These are phyloP conservation scores for Trichoderma asperellum DNA, from an alignment of 2,329 filamentous ascomycete species.

Conservation along the genomic window DNA sequence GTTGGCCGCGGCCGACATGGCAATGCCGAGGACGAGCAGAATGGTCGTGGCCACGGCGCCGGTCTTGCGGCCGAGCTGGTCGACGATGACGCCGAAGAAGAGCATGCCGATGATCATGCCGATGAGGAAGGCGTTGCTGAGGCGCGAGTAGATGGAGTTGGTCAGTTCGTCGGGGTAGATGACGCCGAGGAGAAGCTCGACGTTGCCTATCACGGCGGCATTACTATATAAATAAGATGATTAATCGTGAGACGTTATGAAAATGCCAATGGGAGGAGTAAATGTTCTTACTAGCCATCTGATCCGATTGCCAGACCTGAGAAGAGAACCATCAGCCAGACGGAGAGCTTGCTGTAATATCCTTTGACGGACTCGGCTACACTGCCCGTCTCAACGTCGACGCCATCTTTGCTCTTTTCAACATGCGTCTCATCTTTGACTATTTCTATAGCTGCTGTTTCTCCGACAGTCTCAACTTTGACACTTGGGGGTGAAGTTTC, in stretches of 20 bases:
- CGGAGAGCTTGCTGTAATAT: slow-evolving; percentile 47
- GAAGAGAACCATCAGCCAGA: slow-evolving; percentile 51
- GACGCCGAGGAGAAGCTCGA: slow-evolving; percentile 46
- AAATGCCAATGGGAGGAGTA: not conserved
- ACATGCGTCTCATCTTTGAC: not conserved
- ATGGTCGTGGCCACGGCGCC: slow-evolving; percentile 52
- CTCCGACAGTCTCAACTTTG: not conserved
- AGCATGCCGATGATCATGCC: slow-evolving; percentile 62
- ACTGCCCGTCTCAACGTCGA: slow-evolving; percentile 32
- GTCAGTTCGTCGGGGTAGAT: slow-evolving; percentile 50
- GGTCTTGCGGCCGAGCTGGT: slow-evolving; percentile 54
- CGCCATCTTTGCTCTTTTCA: slow-evolving; percentile 12
- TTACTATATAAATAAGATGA: slow-evolving; percentile 38
- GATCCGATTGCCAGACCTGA: slow-evolving; percentile 51
- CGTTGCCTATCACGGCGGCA: slow-evolving; percentile 50
- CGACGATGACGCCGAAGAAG: slow-evolving; percentile 54
- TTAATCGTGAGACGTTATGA: not conserved
- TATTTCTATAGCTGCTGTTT: not conserved
- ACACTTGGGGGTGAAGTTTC: not conserved
- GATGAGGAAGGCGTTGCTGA: slow-evolving; percentile 60
- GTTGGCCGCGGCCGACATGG: slow-evolving; percentile 51
- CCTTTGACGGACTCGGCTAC: slow-evolving; percentile 30
- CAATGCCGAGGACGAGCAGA: slow-evolving; percentile 52
- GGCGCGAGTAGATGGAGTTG: slow-evolving; percentile 51
- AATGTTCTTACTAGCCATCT: slow-evolving; percentile 46